phyloP scores from a whole-genome alignment of 2,329 filamentous ascomycete genomes.

The Trichoderma oligosporum region DNA sequence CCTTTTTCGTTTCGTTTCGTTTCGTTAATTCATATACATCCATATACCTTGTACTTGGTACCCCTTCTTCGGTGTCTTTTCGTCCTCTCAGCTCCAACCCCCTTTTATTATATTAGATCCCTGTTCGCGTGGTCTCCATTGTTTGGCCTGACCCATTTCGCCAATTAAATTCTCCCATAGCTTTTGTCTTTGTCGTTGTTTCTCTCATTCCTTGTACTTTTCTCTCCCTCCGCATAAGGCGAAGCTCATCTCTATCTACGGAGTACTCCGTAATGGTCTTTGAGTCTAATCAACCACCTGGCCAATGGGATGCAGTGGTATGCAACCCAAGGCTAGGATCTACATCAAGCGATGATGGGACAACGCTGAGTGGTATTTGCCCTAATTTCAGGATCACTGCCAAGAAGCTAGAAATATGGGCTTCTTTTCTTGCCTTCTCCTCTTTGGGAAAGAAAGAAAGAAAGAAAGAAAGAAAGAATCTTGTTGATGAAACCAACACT shows the following conservation, averaged over 20 bases:
- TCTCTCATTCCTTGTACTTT: neutral
- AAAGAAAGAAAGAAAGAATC: no score
- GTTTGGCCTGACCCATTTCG: neutral
- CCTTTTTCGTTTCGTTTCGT: conserved; percentile 3
- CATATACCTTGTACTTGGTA: no score
- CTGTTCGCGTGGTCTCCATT: neutral
- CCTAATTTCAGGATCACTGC: conserved; percentile 15
- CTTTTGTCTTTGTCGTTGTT: neutral
- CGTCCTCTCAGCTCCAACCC: conserved; percentile 6
- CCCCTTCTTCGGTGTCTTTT: neutral
- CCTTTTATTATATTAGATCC: conserved; percentile 15
- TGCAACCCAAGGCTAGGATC: neutral
- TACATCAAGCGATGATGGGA: neutral
- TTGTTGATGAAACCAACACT: neutral
- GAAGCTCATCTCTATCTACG: neutral
- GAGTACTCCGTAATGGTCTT: conserved; percentile 6
- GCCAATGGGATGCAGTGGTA: neutral
- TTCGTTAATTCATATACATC: no score
- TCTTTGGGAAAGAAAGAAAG: neutral
- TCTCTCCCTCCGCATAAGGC: conserved; percentile 8
- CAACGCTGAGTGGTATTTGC: neutral
- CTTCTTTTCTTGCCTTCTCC: neutral
- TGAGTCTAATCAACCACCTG: neutral
- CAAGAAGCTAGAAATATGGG: conserved; percentile 4
- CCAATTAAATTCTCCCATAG: neutral